Conservation (phyloP, 2,329 filamentous ascomycete genomes). For the Fusarium humuli region DNA sequence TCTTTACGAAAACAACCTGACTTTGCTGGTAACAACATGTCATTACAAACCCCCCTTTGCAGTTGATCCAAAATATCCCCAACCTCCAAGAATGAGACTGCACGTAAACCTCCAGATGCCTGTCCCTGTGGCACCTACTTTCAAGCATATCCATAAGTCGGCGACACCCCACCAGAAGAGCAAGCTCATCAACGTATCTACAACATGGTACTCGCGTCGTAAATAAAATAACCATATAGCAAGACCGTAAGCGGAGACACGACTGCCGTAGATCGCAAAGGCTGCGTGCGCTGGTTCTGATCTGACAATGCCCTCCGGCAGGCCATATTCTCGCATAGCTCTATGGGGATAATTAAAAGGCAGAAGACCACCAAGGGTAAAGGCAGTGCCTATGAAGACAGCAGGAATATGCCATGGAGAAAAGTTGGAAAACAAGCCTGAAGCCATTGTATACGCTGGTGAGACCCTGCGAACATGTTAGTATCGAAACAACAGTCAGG, state of each 20-base stretch:
- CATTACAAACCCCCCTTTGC: conserved; percentile 17
- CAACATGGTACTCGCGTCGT: conserved; percentile 23
- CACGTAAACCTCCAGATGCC: conserved; percentile 29
- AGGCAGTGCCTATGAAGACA: conserved; percentile 47
- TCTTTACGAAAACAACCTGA: background rate
- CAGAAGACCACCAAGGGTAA: conserved; percentile 50
- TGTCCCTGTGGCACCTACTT: conserved; percentile 32
- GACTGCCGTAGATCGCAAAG: conserved; percentile 46
- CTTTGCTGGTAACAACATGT: background rate
- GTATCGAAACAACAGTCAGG: background rate
- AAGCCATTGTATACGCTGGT: conserved; percentile 20
- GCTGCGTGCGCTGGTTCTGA: conserved; percentile 48
- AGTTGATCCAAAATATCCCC: conserved; percentile 38
- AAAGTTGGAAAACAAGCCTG: conserved; percentile 24
- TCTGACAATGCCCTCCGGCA: conserved; percentile 48
- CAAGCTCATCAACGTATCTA: conserved; percentile 42
- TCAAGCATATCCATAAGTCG: conserved; percentile 43
- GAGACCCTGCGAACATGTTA: background rate
- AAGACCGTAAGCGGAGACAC: conserved; percentile 36
- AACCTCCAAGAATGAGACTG: conserved; percentile 26
- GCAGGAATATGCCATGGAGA: conserved; percentile 45
- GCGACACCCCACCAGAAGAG: conserved; percentile 32
- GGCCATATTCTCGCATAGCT: conserved; percentile 51
- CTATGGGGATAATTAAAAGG: conserved; percentile 49
- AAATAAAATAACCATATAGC: conserved; percentile 43